Conservation (phyloP, 2,329 filamentous ascomycete species). For the Pseudogymnoascus sp. region DNA sequence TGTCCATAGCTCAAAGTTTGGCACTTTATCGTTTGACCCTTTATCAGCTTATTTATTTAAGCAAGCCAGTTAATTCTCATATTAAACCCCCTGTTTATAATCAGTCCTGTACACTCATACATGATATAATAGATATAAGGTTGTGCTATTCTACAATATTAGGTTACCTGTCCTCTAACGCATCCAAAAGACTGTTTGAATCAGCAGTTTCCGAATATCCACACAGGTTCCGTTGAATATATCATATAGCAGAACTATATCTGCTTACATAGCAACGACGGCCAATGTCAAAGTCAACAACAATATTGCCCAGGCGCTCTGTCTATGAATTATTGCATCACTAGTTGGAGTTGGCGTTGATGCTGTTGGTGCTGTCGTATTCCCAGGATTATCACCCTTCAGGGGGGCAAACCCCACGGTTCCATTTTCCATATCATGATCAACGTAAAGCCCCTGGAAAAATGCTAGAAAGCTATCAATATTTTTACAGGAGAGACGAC, state of each 20-base stretch:
- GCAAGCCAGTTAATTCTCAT: not conserved
- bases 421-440: not conserved
- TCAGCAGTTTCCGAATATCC: not conserved
- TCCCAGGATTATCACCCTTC: not conserved
- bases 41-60: not conserved
- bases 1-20: conserved; percentile 19
- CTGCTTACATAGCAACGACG: not conserved
- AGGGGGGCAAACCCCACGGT: not conserved
- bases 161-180: not conserved
- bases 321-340: not conserved
- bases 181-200: not conserved
- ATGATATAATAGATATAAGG: not conserved
- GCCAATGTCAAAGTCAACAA: not conserved
- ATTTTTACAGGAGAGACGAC: not conserved
- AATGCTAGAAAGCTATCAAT: not conserved
- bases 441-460: not conserved
- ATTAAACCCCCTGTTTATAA: not conserved
- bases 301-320: not conserved
- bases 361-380: not conserved
- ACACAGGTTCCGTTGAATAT: not conserved
- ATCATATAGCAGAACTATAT: not conserved
- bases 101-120: not conserved
- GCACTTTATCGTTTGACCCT: conserved; percentile 11
- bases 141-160: not conserved
- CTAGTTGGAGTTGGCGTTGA: not conserved